These are phyloP conservation scores for Onygena corvina DNA, from an alignment of 2,329 filamentous ascomycete genomes.

Conservation along the genomic window DNA sequence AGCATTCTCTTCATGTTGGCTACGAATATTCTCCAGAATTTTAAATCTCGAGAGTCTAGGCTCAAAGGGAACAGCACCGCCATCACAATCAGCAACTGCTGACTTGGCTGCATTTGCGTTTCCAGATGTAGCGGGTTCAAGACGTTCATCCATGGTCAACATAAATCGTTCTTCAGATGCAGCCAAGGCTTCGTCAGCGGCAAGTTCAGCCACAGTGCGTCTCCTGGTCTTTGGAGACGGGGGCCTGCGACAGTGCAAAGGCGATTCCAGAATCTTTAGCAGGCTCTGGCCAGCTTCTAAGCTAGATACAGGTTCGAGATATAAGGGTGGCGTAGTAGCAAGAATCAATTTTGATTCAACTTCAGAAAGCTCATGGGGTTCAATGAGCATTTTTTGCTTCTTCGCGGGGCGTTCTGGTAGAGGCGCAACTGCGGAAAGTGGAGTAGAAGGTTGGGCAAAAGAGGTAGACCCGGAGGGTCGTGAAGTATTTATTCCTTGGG, in stretches of 20 bases:
- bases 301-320: conserved; percentile 62
- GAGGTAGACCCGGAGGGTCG: conserved; percentile 34
- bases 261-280: conserved; percentile 60
- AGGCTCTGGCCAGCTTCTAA: conserved; percentile 58
- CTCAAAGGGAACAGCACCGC: conserved; percentile 62
- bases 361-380: conserved; percentile 57
- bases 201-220: conserved; percentile 86
- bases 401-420: conserved; percentile 44
- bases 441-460: conserved; percentile 54
- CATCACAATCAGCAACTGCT: conserved; percentile 61
- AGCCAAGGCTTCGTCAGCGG: conserved; percentile 82
- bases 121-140: conserved; percentile 47
- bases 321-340: conserved; percentile 60
- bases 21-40: conserved; percentile 71
- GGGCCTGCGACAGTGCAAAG: conserved; percentile 61
- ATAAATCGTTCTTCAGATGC: conserved; percentile 85
- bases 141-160: conserved; percentile 78
- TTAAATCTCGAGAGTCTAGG: conserved; percentile 86
- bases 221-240: conserved; percentile 83
- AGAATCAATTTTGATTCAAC: conserved; percentile 67
- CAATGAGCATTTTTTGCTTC: conserved; percentile 65
- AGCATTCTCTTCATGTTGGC: conserved; percentile 59
- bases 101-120: conserved; percentile 48
- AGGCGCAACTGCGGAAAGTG: conserved; percentile 34
- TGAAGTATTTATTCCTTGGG: conserved; percentile 31